Percentiles rank a stretch among this genome's conserved stretches.
Evolutionary conservation across 2,329 filamentous ascomycete genomes (phyloP).

Genomic region (Sporothrix humicola): DNA sequence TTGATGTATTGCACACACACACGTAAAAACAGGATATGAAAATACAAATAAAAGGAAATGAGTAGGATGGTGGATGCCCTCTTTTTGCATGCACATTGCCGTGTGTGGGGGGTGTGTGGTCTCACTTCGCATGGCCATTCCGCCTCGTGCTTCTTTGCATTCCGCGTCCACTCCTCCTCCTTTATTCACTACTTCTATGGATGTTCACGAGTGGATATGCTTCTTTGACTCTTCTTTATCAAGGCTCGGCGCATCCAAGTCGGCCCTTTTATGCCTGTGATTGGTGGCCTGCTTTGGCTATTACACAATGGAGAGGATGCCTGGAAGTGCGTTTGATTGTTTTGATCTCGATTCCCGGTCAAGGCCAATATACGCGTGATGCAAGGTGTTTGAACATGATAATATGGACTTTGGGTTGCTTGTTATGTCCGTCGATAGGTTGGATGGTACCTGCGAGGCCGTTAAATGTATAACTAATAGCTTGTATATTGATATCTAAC

Average conservation of each 20-base stretch:
- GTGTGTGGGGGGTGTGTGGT: background rate
- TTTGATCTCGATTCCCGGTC: background rate
- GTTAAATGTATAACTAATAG: no score
- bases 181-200: background rate
- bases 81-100: slow-evolving; percentile 13
- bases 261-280: slow-evolving; percentile 28
- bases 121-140: slow-evolving; percentile 14
- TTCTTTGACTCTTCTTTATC: background rate
- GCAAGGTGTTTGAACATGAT: background rate
- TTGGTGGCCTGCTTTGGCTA: background rate
- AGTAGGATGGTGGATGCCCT: slow-evolving; percentile 4
- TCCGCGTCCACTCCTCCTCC: no score
- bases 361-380: background rate
- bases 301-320: background rate
- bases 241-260: background rate
- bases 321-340: background rate
- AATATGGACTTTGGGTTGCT: background rate
- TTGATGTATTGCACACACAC: background rate
- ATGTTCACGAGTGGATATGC: background rate
- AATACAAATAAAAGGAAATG: background rate
- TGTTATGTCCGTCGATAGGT: no score
- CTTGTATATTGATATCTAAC: no score
- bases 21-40: background rate
- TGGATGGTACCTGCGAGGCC: no score
- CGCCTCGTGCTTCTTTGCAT: background rate